Conservation (phyloP, 495 filamentous ascomycete genomes). For the Corynascus novoguineensis region DNA sequence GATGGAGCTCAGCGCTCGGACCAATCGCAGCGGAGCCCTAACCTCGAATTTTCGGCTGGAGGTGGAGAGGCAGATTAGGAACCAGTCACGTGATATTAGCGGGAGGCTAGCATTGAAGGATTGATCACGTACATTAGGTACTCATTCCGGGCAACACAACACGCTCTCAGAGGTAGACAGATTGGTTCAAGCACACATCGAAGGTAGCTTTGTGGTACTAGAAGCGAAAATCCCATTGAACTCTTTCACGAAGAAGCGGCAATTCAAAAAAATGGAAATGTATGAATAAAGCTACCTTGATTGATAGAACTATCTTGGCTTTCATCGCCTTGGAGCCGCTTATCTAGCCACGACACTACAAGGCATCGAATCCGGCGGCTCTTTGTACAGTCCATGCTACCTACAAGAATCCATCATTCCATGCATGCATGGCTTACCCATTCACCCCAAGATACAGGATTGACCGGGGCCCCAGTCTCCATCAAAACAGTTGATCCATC, state of each 20-base stretch:
- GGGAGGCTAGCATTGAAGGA: background rate
- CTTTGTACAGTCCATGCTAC: background rate
- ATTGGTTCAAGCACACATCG: no score
- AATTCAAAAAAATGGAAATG: background rate
- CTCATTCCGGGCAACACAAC: no score
- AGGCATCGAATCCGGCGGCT: background rate
- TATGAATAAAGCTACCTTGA: background rate
- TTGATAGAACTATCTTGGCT: background rate
- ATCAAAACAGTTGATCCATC: background rate
- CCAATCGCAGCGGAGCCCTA: conserved; percentile 34
- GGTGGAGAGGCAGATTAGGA: background rate
- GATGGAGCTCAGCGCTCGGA: conserved; percentile 20
- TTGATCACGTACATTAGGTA: no score
- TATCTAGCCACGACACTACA: background rate
- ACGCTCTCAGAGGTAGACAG: no score
- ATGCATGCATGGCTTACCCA: background rate
- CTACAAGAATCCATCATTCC: background rate
- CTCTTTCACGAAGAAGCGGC: background rate
- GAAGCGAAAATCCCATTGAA: no score
- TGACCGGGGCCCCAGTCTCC: background rate
- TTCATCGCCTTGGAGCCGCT: background rate
- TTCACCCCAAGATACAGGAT: background rate
- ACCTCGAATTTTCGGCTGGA: conserved; percentile 9
- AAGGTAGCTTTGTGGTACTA: no score
- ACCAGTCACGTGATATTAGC: background rate